These are phyloP conservation scores for Lyophyllum atratum DNA, from an alignment of 768 basidiomycete genomes.

Conservation along the genomic window DNA sequence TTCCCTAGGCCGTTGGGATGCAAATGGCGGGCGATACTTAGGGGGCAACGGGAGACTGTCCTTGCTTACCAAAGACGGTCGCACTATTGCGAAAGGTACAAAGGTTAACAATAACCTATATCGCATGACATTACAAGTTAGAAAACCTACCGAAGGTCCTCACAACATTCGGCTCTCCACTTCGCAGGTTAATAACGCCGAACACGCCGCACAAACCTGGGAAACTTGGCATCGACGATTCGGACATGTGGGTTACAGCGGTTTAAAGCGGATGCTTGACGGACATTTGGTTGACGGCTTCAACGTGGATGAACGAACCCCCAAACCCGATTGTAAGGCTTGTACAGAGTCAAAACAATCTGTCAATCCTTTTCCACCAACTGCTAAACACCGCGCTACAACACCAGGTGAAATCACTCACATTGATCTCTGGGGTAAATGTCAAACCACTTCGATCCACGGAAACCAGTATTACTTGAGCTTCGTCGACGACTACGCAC, in stretches of 20 bases:
- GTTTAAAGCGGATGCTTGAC: not conserved
- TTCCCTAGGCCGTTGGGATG: too few relatives aligned
- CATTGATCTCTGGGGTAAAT: constrained; percentile 7
- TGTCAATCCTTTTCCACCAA: not conserved
- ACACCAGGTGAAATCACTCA: constrained; percentile 5
- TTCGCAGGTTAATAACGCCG: too few relatives aligned
- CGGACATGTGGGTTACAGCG: constrained; percentile 1
- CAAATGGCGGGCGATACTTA: too few relatives aligned
- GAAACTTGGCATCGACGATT: not conserved
- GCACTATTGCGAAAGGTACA: too few relatives aligned
- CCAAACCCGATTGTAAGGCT: constrained; percentile 5
- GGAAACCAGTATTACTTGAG: constrained; percentile 3
- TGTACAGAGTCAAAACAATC: not conserved
- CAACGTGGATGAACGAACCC: not conserved
- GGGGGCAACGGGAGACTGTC: too few relatives aligned
- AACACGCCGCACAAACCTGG: too few relatives aligned
- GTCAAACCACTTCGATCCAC: constrained; percentile 8
- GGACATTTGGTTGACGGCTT: constrained; percentile 2
- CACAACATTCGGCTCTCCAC: too few relatives aligned
- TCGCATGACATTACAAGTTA: too few relatives aligned
- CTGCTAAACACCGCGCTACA: not conserved
- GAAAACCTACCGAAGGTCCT: too few relatives aligned
- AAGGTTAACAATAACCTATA: too few relatives aligned
- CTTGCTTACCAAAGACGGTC: too few relatives aligned
- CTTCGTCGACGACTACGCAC: constrained; percentile 4